Base-by-base conservation (phyloP, 805 yeast genomes). In the Spencermartinsiella europaea region DNA sequence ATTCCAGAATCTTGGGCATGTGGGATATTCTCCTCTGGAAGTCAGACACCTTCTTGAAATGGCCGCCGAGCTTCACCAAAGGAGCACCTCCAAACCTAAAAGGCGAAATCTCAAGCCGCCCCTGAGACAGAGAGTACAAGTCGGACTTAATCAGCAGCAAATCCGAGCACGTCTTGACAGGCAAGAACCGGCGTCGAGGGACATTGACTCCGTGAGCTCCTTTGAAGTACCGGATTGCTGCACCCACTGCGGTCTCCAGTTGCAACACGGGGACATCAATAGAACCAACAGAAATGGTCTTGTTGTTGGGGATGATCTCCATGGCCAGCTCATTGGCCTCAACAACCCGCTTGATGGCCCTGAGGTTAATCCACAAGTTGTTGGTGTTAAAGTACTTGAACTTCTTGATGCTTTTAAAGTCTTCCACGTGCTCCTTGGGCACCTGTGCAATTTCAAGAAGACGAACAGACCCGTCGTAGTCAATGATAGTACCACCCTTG, bases 201-300 rank as follows among this genome's bases (percentile, higher is more conserved):
- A 93, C 99, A 61, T 89, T 95, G 59, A 93, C 95, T 71, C 99
- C 99, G 62, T 88, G 96, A 25, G 97, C 96, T 59, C 87, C 85
- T 56, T 83, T 75, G 71, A 93, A 93, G 71, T 90, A 91, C 71
- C 95, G 85, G 65, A 93, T 93, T 40, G 98, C 98, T 34, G 99
- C 98, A 75, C 99, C 99, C 59, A 88, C 96, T 22, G 99, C 99
- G 42, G 99, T 93, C 75, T 93, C 99, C 64, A 93, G 80, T 73
- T 91, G 99, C 63, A 91, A 72, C 43, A 91, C 97, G 62, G 83
- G 82, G 57, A 84, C 75, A 56, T 90, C 96, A 44, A 74, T 71
- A 56, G 79, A 79, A 49, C 95, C 95, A 57, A 77, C 76, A 44
- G 80, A 76, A 63, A 93, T 81, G 43, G 93, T 73, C 73, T 93